These are phyloP conservation scores for Mentha longifolia DNA, from an alignment of 257 asterid species.

Conservation along the genomic window DNA sequence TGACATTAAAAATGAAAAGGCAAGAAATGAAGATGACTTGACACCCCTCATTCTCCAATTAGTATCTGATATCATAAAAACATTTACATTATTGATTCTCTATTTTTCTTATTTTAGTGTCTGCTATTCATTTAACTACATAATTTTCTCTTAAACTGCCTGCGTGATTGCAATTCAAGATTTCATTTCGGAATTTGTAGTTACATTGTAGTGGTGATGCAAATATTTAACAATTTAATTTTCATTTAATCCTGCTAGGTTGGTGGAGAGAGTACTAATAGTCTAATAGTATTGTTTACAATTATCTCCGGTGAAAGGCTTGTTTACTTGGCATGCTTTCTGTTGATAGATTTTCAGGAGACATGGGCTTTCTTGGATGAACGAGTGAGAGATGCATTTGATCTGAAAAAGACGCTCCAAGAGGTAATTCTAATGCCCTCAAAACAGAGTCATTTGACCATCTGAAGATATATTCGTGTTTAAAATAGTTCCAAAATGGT, in stretches of 20 bases:
- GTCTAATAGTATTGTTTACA: slow-evolving; percentile 18
- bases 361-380: slow-evolving; percentile 87
- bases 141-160: not conserved
- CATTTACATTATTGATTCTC: not conserved
- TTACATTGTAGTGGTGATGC: slow-evolving; percentile 4
- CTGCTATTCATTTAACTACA: not conserved
- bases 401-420: slow-evolving; percentile 71
- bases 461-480: not conserved
- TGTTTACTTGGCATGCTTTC: slow-evolving; percentile 27
- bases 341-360: slow-evolving; percentile 66
- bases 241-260: not conserved
- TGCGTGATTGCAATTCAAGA: not conserved
- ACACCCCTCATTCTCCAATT: slow-evolving; percentile 79
- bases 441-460: slow-evolving; percentile 11
- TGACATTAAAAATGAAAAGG: not conserved
- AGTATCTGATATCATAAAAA: no score
- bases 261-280: slow-evolving; percentile 1
- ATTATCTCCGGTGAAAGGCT: slow-evolving; percentile 10
- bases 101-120: slow-evolving; percentile 7
- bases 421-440: slow-evolving; percentile 59
- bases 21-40: not conserved
- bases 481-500: not conserved
- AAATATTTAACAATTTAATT: not conserved
- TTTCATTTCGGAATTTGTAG: slow-evolving; percentile 18
- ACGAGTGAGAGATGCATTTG: slow-evolving; percentile 83